phyloP scores from a whole-genome alignment of 352 stramenopile species.

The Peronospora destructor region DNA sequence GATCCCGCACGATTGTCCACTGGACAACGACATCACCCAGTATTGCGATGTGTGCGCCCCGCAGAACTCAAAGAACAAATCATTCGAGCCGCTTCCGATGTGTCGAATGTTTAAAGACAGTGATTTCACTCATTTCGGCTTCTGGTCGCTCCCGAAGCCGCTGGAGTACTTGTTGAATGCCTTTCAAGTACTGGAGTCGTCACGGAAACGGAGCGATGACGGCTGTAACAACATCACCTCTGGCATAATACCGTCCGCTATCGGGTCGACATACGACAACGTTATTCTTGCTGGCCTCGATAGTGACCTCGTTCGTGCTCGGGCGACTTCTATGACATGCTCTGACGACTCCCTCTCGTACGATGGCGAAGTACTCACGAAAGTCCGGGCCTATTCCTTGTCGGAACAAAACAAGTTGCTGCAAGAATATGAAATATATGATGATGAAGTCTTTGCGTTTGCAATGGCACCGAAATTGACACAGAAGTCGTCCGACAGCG shows the following conservation, averaged over 20 bases:
- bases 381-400: constrained; percentile 43
- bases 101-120: constrained; percentile 67
- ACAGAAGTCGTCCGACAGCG: constrained; percentile 39
- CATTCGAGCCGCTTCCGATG: constrained; percentile 69
- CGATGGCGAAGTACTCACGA: constrained; percentile 34
- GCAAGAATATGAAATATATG: constrained; percentile 61
- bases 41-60: constrained; percentile 60
- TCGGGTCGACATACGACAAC: constrained; percentile 43
- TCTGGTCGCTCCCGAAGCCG: constrained; percentile 48
- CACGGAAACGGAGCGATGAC: constrained; percentile 31
- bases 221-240: constrained; percentile 27
- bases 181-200: constrained; percentile 28
- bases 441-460: constrained; percentile 65
- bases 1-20: constrained; percentile 52
- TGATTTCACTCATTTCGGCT: constrained; percentile 28
- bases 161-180: constrained; percentile 50
- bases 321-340: constrained; percentile 48
- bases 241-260: constrained; percentile 32
- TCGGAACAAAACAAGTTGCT: constrained; percentile 37
- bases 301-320: constrained; percentile 57
- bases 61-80: constrained; percentile 35
- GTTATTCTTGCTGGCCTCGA: constrained; percentile 51
- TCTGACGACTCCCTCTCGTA: constrained; percentile 43
- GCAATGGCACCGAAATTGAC: constrained; percentile 12
- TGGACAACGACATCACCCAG: constrained; percentile 61